These are phyloP conservation scores for Aeschynomene evenia DNA, from an alignment of 306 rosid genomes.

Conservation along the genomic window DNA sequence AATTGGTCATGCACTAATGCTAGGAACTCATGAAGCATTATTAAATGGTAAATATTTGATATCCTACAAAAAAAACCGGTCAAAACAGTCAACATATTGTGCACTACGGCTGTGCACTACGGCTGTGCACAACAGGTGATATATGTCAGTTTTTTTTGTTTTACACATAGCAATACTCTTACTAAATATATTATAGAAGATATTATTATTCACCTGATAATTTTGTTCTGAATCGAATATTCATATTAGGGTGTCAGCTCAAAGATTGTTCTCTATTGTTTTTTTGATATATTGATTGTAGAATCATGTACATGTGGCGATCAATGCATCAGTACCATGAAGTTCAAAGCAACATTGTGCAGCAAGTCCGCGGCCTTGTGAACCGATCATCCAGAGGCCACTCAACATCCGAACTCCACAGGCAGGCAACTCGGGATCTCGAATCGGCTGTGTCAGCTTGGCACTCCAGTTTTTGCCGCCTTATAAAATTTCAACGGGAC, in stretches of 20 bases:
- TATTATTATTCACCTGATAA: neutral
- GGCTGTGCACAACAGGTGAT: too few relatives aligned
- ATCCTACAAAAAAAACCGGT: too few relatives aligned
- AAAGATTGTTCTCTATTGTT: conserved; percentile 9
- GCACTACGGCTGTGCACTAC: too few relatives aligned
- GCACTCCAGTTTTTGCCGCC: conserved; percentile 86
- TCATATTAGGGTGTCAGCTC: conserved; percentile 7
- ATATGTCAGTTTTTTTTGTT: neutral
- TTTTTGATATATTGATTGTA: conserved; percentile 40
- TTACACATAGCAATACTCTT: too few relatives aligned
- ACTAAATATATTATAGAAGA: neutral
- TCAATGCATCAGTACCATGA: conserved; percentile 93
- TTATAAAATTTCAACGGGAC: conserved; percentile 79
- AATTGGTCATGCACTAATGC: neutral
- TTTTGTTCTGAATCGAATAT: neutral
- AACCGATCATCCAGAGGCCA: conserved; percentile 61
- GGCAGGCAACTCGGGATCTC: conserved; percentile 91
- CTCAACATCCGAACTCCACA: conserved; percentile 79
- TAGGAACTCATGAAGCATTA: neutral
- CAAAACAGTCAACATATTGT: too few relatives aligned
- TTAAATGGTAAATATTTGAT: too few relatives aligned
- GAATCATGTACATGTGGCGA: conserved; percentile 93
- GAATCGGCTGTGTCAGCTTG: conserved; percentile 86
- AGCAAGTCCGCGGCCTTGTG: conserved; percentile 93
- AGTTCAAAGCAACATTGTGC: conserved; percentile 82